phyloP scores from a whole-genome alignment of 2,329 filamentous ascomycete genomes.

The Penicillium crustosum region DNA sequence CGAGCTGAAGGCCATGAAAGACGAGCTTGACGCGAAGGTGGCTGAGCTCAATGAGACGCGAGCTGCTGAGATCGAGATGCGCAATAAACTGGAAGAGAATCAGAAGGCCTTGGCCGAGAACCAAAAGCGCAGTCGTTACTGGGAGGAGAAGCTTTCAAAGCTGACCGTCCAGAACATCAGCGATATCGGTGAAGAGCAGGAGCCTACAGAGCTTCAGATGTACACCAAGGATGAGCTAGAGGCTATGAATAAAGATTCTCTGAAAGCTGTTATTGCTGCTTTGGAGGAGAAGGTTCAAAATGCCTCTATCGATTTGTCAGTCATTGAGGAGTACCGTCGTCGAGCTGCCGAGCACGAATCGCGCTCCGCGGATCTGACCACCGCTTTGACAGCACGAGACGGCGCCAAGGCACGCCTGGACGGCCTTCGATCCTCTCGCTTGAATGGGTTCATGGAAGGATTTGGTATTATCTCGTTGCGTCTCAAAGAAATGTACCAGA shows the following conservation, averaged over 20 bases:
- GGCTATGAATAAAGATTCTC: conserved; percentile 61
- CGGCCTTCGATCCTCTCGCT: conserved; percentile 80
- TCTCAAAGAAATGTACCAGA: conserved; percentile 99
- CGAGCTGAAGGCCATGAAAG: conserved; percentile 75
- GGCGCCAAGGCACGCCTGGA: conserved; percentile 88
- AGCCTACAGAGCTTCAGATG: conserved; percentile 59
- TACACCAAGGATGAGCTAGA: conserved; percentile 72
- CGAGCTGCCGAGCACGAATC: conserved; percentile 78
- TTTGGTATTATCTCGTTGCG: conserved; percentile 91
- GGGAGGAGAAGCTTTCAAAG: conserved; percentile 86
- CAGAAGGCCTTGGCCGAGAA: conserved; percentile 86
- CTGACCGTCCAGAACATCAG: conserved; percentile 78
- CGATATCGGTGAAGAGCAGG: conserved; percentile 61
- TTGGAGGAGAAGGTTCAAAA: conserved; percentile 78
- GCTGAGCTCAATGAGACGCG: conserved; percentile 84
- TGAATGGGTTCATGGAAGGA: conserved; percentile 98
- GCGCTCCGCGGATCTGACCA: conserved; percentile 78
- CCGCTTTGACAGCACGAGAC: conserved; percentile 76
- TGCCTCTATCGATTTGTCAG: conserved; percentile 81
- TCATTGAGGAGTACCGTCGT: conserved; percentile 84
- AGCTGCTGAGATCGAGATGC: conserved; percentile 94
- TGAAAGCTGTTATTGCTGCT: conserved; percentile 65
- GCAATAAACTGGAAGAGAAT: conserved; percentile 94
- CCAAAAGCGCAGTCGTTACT: conserved; percentile 78
- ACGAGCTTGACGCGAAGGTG: conserved; percentile 81